Conservation (phyloP, 2,329 filamentous ascomycete species). For the Colletotrichum caudatum region DNA sequence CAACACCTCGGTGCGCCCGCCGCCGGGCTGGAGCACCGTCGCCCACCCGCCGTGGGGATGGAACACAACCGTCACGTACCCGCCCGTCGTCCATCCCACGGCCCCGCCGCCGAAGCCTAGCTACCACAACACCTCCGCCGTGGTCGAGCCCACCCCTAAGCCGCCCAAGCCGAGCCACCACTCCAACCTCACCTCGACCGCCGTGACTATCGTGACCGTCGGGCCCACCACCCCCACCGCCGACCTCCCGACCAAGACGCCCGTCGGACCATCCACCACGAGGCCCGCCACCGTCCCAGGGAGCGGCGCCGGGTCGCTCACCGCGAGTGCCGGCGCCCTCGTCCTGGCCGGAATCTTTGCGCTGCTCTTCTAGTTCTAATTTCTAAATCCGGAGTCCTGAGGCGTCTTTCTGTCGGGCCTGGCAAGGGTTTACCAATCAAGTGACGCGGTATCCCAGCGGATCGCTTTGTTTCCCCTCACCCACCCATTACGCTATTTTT, state of each 20-base stretch:
- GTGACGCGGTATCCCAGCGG: not conserved
- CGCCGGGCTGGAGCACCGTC: not conserved
- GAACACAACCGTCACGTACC: slow-evolving; percentile 27
- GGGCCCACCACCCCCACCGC: slow-evolving; percentile 7
- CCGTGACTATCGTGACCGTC: slow-evolving; percentile 27
- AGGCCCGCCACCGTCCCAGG: slow-evolving; percentile 47
- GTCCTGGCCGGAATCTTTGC: slow-evolving; percentile 55
- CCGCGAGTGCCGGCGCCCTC: slow-evolving; percentile 53
- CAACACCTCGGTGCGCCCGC: not conserved
- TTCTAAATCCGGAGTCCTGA: not conserved
- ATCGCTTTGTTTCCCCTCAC: not conserved
- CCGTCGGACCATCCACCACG: slow-evolving; percentile 24
- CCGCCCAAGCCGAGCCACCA: slow-evolving; percentile 30
- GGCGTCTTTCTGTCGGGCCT: not conserved
- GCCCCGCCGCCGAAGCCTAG: slow-evolving; percentile 33
- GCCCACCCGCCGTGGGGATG: not conserved
- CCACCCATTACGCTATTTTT: not conserved
- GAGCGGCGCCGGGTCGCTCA: slow-evolving; percentile 53
- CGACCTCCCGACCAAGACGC: slow-evolving; percentile 17
- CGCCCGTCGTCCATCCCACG: slow-evolving; percentile 35
- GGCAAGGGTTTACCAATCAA: not conserved
- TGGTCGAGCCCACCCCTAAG: slow-evolving; percentile 29
- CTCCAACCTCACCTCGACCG: slow-evolving; percentile 30
- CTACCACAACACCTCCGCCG: slow-evolving; percentile 41
- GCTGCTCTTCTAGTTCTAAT: slow-evolving; percentile 43